Evolutionary conservation across 1,284 basidiomycete genomes (phyloP).

Genomic region (Cryptococcus sp.): DNA sequence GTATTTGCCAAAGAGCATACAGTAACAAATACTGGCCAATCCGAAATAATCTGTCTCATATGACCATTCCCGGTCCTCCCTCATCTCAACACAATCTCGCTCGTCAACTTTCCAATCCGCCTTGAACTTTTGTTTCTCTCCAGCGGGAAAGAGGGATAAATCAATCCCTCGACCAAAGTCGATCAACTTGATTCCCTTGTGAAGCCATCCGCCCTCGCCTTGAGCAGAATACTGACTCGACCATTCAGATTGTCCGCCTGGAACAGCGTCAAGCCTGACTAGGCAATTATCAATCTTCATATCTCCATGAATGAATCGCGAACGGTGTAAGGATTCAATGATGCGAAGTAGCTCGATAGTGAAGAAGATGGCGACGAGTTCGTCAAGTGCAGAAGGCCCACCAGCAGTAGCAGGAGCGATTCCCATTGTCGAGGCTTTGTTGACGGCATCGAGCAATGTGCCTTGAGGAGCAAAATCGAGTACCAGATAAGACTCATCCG

Average conservation of each 20-base stretch:
- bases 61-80: slow-evolving; percentile 77
- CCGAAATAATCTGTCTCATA: slow-evolving; percentile 96
- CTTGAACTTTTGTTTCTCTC: slow-evolving; percentile 63
- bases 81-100: slow-evolving; percentile 85
- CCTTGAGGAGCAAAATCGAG: slow-evolving; percentile 88
- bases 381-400: slow-evolving; percentile 61
- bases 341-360: slow-evolving; percentile 80
- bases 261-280: slow-evolving; percentile 77
- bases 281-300: slow-evolving; percentile 99
- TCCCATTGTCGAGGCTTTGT: slow-evolving; percentile 65
- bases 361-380: slow-evolving; percentile 94
- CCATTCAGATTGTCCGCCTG: slow-evolving; percentile 67
- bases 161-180: slow-evolving; percentile 96
- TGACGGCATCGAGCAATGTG: slow-evolving; percentile 88
- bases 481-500: slow-evolving; percentile 85
- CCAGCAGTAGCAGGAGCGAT: slow-evolving; percentile 42
- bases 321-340: slow-evolving; percentile 73
- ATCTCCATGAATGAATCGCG: slow-evolving; percentile 92
- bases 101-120: slow-evolving; percentile 85
- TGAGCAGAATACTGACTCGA: slow-evolving; percentile 66
- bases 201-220: slow-evolving; percentile 76
- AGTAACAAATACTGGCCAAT: slow-evolving; percentile 85
- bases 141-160: slow-evolving; percentile 67
- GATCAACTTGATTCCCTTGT: slow-evolving; percentile 86
- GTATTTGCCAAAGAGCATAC: slow-evolving; percentile 94